These are phyloP conservation scores for Globisporangium irregulare DNA, from an alignment of 352 stramenopile species.

Conservation along the genomic window DNA sequence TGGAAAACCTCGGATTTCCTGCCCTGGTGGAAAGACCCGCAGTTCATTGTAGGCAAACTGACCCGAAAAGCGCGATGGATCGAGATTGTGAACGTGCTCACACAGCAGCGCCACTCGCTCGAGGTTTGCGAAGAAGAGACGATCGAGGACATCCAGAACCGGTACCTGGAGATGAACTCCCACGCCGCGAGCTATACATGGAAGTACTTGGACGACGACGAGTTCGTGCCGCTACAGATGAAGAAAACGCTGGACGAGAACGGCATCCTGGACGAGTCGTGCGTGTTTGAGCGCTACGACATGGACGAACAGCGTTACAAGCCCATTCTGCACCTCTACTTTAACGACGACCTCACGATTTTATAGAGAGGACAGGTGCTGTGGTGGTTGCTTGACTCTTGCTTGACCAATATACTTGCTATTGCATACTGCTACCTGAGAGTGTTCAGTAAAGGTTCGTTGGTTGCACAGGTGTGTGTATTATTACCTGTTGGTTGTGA, in stretches of 20 bases:
- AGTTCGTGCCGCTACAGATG: conserved; percentile 91
- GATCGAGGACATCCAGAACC: conserved; percentile 83
- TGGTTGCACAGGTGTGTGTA: background rate
- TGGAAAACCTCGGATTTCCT: conserved; percentile 74
- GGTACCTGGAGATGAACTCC: conserved; percentile 85
- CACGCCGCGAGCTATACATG: conserved; percentile 92
- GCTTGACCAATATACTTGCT: background rate
- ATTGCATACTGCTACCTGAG: background rate
- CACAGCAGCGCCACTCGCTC: conserved; percentile 79
- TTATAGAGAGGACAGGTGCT: conserved; percentile 22
- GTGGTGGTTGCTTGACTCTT: background rate
- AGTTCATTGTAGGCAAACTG: conserved; percentile 69
- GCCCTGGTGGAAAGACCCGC: conserved; percentile 88
- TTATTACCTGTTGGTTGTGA: background rate
- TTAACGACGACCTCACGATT: conserved; percentile 91
- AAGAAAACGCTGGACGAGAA: conserved; percentile 85
- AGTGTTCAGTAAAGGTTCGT: background rate
- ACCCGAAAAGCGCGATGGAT: conserved; percentile 73
- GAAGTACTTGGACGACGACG: conserved; percentile 82
- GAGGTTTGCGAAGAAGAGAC: conserved; percentile 88
- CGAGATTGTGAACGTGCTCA: conserved; percentile 90
- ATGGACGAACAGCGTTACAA: conserved; percentile 89
- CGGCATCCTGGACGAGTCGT: conserved; percentile 81
- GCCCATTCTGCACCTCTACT: conserved; percentile 90
- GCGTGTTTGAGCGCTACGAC: conserved; percentile 76